Evolutionary conservation across 371 early-diverging fungal genomes (phyloP).

Genomic region (Caulochytrium protostelioides): DNA sequence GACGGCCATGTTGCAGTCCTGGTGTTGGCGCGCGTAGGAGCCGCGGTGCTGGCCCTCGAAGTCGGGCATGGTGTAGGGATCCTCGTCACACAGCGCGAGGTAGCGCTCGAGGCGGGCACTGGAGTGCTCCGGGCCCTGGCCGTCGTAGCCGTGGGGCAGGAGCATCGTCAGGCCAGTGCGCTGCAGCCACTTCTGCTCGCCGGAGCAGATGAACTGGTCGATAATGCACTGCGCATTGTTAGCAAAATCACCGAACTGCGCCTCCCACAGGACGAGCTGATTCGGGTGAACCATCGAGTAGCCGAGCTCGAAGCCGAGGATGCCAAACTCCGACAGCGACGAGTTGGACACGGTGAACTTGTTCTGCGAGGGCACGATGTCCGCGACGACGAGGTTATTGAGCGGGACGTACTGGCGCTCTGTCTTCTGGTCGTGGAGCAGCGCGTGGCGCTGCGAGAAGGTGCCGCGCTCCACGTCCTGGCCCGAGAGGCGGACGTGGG

Average conservation of each 20-base stretch:
- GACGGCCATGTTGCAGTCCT: constrained; percentile 94
- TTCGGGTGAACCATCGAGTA: constrained; percentile 83
- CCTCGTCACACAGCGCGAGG: constrained; percentile 80
- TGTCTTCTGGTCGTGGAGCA: constrained; percentile 67
- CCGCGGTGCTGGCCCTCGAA: constrained; percentile 37
- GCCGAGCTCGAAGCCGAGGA: constrained; percentile 87
- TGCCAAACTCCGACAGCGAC: constrained; percentile 85
- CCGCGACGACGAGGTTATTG: constrained; percentile 39
- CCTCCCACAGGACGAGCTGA: constrained; percentile 87
- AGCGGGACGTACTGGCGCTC: constrained; percentile 42
- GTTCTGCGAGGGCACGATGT: constrained; percentile 46
- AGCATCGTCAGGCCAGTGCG: constrained; percentile 75
- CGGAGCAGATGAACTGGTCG: constrained; percentile 85
- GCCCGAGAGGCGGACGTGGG: constrained; percentile 74
- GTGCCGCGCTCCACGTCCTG: constrained; percentile 97
- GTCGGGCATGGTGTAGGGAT: constrained; percentile 63
- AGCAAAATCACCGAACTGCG: constrained; percentile 92
- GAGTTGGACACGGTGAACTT: constrained; percentile 78
- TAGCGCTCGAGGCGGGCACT: constrained; percentile 84
- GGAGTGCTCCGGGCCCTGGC: constrained; percentile 94
- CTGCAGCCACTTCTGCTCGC: constrained; percentile 92
- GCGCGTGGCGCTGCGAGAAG: constrained; percentile 90
- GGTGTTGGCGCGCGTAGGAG: constrained; percentile 55
- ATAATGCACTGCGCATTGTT: constrained; percentile 91
- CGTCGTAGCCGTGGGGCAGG: constrained; percentile 93